Base-by-base conservation (phyloP, 2,329 filamentous ascomycete genomes). In the Podosphaera fusca region DNA sequence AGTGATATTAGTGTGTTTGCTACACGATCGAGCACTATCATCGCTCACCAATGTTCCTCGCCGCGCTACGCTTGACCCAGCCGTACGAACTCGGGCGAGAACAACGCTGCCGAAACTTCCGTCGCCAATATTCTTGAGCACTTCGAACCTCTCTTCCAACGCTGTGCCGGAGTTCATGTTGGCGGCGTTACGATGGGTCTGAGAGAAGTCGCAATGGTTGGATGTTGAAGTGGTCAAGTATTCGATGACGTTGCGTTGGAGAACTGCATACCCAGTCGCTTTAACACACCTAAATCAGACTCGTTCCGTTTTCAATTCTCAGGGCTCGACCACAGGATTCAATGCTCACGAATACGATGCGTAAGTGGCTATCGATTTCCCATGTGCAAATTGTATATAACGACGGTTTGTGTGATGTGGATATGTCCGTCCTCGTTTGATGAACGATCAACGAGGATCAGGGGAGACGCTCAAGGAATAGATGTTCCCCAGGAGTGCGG, bases 71-170 rank as follows among this genome's bases (percentile, higher is more conserved):
- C 81, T 85, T 64, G 89, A 83, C 67, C 92, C 92, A 61, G 89
- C 90, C 63, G 85, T 88, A 67, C 92, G 82, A 62, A 95, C 89
- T 69, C 92, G 81, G 64, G 90, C 92, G 61, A 98, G 77, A 59
- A 86, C 85, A 61, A 98, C 92, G 68, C 88, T 96, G 59, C 92
- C 92, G 69, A 98, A 98, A 73, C 92, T 96, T 63, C 92, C 92
- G 80, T 98, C 92, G 55, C 92, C 92, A 69, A 98, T 94, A 67
- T 98, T 92, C 72, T 96, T 98, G 68, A 98, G 74, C 57, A 98
- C 82, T 71, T 98, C 90, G 69, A 95, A 98, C 64, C 89, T 82
- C 68, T 98, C 92, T 69, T 95, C 89, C 56, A 98, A 80, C 56
- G 81, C 78, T 71, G 82, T 65, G 46, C 69, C 71, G 56, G 70